Evolutionary conservation across 768 basidiomycete genomes (phyloP).

Genomic region (Harrya chromipes): DNA sequence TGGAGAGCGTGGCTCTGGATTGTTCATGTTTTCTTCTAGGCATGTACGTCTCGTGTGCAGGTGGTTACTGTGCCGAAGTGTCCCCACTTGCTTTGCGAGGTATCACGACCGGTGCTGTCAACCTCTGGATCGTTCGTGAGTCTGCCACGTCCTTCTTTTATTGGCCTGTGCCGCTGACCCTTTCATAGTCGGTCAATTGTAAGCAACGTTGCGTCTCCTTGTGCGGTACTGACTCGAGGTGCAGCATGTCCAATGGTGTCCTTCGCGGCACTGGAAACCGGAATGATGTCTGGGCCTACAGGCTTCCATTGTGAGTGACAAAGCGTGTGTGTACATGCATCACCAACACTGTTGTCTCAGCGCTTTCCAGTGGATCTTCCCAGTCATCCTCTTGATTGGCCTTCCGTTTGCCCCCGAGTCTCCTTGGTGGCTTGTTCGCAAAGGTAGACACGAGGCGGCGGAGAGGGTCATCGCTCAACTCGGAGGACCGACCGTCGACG

Average conservation of each 20-base stretch:
- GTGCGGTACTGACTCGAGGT: not conserved
- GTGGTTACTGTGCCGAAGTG: constrained; percentile 28
- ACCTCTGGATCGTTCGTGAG: constrained; percentile 26
- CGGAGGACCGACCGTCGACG: constrained; percentile 23
- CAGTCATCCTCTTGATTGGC: constrained; percentile 28
- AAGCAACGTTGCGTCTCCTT: not conserved
- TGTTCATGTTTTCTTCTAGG: constrained; percentile 5
- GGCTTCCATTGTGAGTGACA: constrained; percentile 24
- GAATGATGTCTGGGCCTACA: constrained; percentile 23
- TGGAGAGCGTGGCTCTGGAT: not conserved
- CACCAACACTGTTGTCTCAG: not conserved
- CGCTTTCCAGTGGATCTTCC: constrained; percentile 34
- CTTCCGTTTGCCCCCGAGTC: constrained; percentile 32
- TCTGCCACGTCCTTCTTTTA: not conserved
- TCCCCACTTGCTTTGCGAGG: constrained; percentile 27
- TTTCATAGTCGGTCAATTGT: constrained; percentile 24
- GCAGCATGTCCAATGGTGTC: constrained; percentile 25
- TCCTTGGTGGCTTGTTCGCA: constrained; percentile 35
- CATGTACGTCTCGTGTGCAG: constrained; percentile 24
- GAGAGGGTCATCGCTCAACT: constrained; percentile 17
- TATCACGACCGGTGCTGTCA: constrained; percentile 23
- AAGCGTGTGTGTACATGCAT: not conserved
- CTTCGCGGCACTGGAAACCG: constrained; percentile 23
- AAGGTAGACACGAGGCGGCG: constrained; percentile 26
- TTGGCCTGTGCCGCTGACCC: not conserved